These are phyloP conservation scores for Miscanthus lutarioriparius DNA, from an alignment of 176 grass and related monocot species.

Conservation along the genomic window DNA sequence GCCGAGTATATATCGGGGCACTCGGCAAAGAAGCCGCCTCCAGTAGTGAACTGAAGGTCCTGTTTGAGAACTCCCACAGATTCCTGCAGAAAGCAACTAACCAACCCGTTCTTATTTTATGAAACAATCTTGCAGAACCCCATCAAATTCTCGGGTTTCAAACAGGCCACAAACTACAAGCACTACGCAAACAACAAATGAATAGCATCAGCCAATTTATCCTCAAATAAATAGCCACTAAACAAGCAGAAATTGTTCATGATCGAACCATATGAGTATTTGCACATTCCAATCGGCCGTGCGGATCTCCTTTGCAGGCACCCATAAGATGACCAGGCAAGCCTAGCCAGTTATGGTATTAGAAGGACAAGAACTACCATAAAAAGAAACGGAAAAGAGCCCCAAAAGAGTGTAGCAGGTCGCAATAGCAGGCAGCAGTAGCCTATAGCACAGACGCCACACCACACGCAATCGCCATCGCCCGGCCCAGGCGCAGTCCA, in stretches of 20 bases:
- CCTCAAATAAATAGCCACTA: neutral
- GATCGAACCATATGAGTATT: neutral
- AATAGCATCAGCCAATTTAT: neutral
- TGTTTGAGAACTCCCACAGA: too few relatives aligned
- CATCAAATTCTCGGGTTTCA: neutral
- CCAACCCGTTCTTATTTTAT: neutral
- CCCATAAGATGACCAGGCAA: slow-evolving; percentile 37
- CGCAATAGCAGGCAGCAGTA: neutral
- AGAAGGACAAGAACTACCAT: slow-evolving; percentile 46
- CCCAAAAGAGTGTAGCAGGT: slow-evolving; percentile 30
- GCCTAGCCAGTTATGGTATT: slow-evolving; percentile 51
- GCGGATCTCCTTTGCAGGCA: neutral
- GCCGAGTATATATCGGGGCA: too few relatives aligned
- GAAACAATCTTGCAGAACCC: neutral
- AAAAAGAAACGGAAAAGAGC: slow-evolving; percentile 71
- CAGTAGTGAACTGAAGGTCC: too few relatives aligned
- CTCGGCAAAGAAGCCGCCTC: too few relatives aligned
- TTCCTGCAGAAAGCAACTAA: too few relatives aligned
- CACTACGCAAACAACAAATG: neutral
- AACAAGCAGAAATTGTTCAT: neutral
- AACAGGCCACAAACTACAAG: neutral
- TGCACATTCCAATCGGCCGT: neutral
- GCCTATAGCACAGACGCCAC: neutral
- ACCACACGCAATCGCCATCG: slow-evolving; percentile 14
- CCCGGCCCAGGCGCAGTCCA: neutral